phyloP scores from a whole-genome alignment of 2,329 filamentous ascomycete species.

The Ilyonectria mors-panacis region DNA sequence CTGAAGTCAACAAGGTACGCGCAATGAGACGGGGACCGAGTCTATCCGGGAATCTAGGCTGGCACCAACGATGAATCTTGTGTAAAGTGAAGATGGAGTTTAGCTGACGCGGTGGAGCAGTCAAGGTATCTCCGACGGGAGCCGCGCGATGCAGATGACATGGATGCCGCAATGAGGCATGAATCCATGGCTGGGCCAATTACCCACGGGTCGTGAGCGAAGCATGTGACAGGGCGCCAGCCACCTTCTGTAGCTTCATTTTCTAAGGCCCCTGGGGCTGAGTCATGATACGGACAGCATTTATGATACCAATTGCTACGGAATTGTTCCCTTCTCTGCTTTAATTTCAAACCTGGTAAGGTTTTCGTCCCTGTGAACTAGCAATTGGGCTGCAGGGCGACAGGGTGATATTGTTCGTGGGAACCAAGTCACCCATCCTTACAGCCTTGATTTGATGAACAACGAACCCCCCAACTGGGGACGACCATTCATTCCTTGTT shows the following conservation, averaged over 20 bases:
- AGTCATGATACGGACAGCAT: neutral
- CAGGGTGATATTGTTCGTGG: neutral
- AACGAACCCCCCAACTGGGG: neutral
- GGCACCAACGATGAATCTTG: neutral
- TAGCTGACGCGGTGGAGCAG: neutral
- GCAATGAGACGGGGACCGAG: neutral
- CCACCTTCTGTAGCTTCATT: slow-evolving; percentile 5
- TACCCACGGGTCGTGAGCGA: neutral
- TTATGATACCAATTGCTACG: neutral
- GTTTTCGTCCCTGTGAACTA: neutral
- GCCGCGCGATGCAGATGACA: neutral
- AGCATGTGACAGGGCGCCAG: slow-evolving; percentile 24
- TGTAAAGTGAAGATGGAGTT: neutral
- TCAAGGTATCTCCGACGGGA: neutral
- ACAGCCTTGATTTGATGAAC: neutral
- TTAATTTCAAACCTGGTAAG: no score
- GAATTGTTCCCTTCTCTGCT: neutral
- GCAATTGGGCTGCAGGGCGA: neutral
- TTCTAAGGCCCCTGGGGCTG: neutral
- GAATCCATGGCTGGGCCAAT: neutral
- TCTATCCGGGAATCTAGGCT: neutral
- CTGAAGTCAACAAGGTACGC: neutral
- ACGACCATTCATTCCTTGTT: neutral
- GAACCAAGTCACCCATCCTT: neutral
- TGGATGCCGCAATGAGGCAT: neutral